These are phyloP conservation scores for Mariannaea sp. DNA, from an alignment of 2,329 filamentous ascomycete species.

Conservation along the genomic window DNA sequence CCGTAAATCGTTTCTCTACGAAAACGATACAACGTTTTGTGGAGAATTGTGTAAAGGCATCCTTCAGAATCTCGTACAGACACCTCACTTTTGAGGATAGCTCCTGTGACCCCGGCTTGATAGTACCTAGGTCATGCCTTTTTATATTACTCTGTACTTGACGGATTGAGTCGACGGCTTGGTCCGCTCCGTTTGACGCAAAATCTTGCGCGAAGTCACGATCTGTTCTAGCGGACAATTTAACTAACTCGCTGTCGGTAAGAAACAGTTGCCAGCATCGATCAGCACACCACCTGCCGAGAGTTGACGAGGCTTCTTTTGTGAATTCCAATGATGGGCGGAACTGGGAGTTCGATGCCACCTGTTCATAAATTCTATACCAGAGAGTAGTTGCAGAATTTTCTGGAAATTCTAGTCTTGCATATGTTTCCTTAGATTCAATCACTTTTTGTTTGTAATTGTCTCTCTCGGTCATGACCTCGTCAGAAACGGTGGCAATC, in stretches of 20 bases:
- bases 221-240: conserved; percentile 62
- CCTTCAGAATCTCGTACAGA: conserved; percentile 63
- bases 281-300: conserved; percentile 87
- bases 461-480: conserved; percentile 36
- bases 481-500: conserved; percentile 73
- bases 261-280: conserved; percentile 76
- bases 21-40: conserved; percentile 78
- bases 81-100: conserved; percentile 75
- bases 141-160: conserved; percentile 62
- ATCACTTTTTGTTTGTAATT: conserved; percentile 53
- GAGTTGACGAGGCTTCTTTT: conserved; percentile 61
- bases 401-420: conserved; percentile 47
- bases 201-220: conserved; percentile 37
- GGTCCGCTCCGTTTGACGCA: conserved; percentile 43
- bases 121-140: conserved; percentile 51
- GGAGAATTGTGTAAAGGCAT: conserved; percentile 66
- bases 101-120: conserved; percentile 39
- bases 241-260: conserved; percentile 63
- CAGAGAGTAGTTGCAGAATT: conserved; percentile 68
- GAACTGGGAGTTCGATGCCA: conserved; percentile 54
- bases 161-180: conserved; percentile 60
- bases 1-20: conserved; percentile 78
- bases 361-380: conserved; percentile 54
- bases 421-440: conserved; percentile 55
- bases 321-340: conserved; percentile 63